phyloP scores from a whole-genome alignment of 805 yeast genomes.

The Scheffersomyces amazonensis region DNA sequence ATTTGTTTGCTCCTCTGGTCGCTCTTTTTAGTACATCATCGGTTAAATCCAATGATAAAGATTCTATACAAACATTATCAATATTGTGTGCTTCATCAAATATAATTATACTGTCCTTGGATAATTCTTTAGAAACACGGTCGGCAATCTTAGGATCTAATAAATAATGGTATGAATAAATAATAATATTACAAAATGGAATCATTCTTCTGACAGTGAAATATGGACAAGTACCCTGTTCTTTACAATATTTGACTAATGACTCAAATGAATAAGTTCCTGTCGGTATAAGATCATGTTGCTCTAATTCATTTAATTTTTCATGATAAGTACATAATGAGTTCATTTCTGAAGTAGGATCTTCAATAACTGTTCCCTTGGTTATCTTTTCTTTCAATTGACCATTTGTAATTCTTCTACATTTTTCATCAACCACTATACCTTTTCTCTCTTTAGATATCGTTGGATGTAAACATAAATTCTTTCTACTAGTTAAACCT shows the following conservation, averaged over 20 bases:
- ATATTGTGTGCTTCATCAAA: slow-evolving; percentile 99
- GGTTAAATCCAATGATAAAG: slow-evolving; percentile 86
- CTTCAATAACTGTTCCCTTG: slow-evolving; percentile 46
- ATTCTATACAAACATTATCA: slow-evolving; percentile 97
- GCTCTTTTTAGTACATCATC: slow-evolving; percentile 87
- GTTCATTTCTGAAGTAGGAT: slow-evolving; percentile 39
- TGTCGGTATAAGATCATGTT: slow-evolving; percentile 81
- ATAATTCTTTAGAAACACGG: slow-evolving; percentile 86
- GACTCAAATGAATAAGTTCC: slow-evolving; percentile 96
- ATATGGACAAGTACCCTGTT: slow-evolving; percentile 86
- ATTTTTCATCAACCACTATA: slow-evolving; percentile 89
- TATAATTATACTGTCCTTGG: slow-evolving; percentile 89
- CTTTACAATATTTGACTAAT: slow-evolving; percentile 71
- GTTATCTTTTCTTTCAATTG: slow-evolving; percentile 68
- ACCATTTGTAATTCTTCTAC: slow-evolving; percentile 93
- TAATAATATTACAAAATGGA: slow-evolving; percentile 86
- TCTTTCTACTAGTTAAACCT: slow-evolving; percentile 93
- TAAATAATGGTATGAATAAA: slow-evolving; percentile 94
- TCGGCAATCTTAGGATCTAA: slow-evolving; percentile 97
- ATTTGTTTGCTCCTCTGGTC: slow-evolving; percentile 76
- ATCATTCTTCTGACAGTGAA: slow-evolving; percentile 98
- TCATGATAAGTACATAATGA: slow-evolving; percentile 85
- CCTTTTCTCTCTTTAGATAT: slow-evolving; percentile 90
- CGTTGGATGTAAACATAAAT: slow-evolving; percentile 85
- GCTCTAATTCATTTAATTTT: slow-evolving; percentile 80